Evolutionary conservation across 345 rosid species (phyloP).

Genomic region (Eucalyptus marginata): DNA sequence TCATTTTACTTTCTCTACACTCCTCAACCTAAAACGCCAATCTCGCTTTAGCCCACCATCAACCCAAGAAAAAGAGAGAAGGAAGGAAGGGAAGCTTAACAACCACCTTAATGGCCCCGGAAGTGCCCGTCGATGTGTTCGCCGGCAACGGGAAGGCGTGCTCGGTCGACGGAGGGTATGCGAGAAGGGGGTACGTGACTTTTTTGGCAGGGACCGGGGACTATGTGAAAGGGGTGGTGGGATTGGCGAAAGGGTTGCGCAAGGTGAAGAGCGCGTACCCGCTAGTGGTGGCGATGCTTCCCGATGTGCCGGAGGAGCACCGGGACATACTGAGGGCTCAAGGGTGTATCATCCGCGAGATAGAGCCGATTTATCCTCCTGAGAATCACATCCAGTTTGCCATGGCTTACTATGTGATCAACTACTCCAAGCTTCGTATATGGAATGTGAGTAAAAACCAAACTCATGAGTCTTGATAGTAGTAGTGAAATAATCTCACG

Average conservation of each 20-base stretch:
- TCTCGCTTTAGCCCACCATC: neutral
- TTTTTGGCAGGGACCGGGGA: conserved; percentile 75
- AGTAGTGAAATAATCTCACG: neutral
- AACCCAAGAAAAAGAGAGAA: neutral
- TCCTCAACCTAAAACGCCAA: neutral
- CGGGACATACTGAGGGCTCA: conserved; percentile 40
- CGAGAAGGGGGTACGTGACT: conserved; percentile 45
- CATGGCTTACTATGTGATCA: conserved; percentile 72
- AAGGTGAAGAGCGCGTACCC: conserved; percentile 52
- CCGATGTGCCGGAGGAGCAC: conserved; percentile 83
- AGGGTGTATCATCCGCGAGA: conserved; percentile 59
- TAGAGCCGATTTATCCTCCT: conserved; percentile 67
- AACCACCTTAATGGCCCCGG: conserved; percentile 24
- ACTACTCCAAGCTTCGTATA: conserved; percentile 81
- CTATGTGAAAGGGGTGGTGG: conserved; percentile 69
- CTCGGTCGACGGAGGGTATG: neutral
- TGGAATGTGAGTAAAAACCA: conserved; percentile 47
- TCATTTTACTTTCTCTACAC: conserved; percentile 11
- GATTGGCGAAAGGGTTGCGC: conserved; percentile 72
- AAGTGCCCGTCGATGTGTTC: conserved; percentile 8
- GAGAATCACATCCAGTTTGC: conserved; percentile 58
- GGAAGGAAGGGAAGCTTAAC: neutral
- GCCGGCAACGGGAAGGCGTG: conserved; percentile 13
- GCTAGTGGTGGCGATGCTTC: conserved; percentile 67
- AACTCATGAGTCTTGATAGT: neutral